A percentile compares a stretch with the other conserved stretches of the same genome.
Conservation (phyloP, 495 filamentous ascomycete species). For the Penicillium paxilli region DNA sequence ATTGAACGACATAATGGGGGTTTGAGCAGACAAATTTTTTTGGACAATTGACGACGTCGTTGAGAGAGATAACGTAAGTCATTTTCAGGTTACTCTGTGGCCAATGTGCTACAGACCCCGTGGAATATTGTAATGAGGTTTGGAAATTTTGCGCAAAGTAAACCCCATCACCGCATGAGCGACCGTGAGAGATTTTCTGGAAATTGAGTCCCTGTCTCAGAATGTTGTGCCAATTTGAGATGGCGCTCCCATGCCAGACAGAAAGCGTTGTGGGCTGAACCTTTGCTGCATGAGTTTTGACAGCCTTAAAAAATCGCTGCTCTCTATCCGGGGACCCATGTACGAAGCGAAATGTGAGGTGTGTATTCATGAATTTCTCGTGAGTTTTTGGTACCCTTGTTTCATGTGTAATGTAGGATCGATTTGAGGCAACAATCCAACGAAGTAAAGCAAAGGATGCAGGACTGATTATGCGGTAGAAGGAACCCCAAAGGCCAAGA, state of each 20-base stretch:
- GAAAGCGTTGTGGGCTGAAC: conserved; percentile 67
- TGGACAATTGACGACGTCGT: conserved; percentile 83
- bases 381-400: conserved; percentile 51
- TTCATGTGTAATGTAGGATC: conserved; percentile 80
- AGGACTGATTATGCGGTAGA: conserved; percentile 63
- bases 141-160: conserved; percentile 66
- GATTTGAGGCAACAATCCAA: conserved; percentile 91
- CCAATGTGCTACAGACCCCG: conserved; percentile 49
- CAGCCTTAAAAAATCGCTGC: conserved; percentile 67
- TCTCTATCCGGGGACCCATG: conserved; percentile 94
- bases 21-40: conserved; percentile 51
- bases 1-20: conserved; percentile 71
- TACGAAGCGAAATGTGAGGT: conserved; percentile 81
- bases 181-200: conserved; percentile 58
- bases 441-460: conserved; percentile 68
- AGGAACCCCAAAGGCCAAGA: conserved; percentile 51
- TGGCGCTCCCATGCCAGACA: conserved; percentile 78
- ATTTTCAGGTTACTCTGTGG: conserved; percentile 62
- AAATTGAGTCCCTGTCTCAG: conserved; percentile 81
- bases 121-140: conserved; percentile 61
- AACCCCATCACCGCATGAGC: conserved; percentile 76
- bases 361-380: conserved; percentile 64
- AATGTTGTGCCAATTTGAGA: conserved; percentile 89
- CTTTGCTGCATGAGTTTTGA: conserved; percentile 49
- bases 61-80: conserved; percentile 65